These are phyloP conservation scores for Filobasidium wieringae DNA, from an alignment of 768 basidiomycete genomes.

Conservation along the genomic window DNA sequence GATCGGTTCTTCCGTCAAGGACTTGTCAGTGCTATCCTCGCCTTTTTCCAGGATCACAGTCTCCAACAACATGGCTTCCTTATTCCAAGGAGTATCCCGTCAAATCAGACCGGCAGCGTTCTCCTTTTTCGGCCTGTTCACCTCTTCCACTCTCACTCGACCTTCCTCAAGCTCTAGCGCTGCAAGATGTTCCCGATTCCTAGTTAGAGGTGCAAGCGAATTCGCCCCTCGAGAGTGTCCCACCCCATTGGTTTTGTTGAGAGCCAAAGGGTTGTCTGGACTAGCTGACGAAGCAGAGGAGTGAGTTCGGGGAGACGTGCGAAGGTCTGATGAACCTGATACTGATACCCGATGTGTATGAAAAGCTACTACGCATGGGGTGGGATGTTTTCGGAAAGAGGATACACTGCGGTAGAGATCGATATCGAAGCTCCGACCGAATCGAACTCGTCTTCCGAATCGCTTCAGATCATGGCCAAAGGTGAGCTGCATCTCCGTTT, in stretches of 20 bases:
- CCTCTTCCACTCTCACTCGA: conserved; percentile 11
- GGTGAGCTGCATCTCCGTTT: conserved; percentile 4
- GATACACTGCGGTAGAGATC: conserved; percentile 34
- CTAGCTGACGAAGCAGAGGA: conserved; percentile 2
- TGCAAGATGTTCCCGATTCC: conserved; percentile 20
- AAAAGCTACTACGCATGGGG: conserved; percentile 29
- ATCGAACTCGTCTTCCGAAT: neutral
- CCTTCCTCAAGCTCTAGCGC: neutral
- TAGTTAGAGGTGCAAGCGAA: conserved; percentile 20
- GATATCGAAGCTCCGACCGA: conserved; percentile 21
- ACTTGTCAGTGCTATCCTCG: no score
- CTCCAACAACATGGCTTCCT: neutral
- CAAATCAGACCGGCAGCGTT: conserved; percentile 7
- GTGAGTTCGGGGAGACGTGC: conserved; percentile 5
- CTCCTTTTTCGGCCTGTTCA: conserved; percentile 13
- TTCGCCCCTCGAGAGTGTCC: conserved; percentile 27
- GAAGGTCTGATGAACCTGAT: neutral
- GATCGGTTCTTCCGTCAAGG: no score
- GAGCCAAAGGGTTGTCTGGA: conserved; percentile 16
- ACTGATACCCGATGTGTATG: neutral
- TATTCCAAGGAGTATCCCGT: conserved; percentile 4
- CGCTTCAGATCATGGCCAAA: conserved; percentile 10
- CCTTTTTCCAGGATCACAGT: no score
- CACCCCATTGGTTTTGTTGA: conserved; percentile 27
- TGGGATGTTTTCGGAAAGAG: conserved; percentile 35